Base-by-base conservation (phyloP, 2,329 filamentous ascomycete genomes). In the Colletotrichum tabaci region DNA sequence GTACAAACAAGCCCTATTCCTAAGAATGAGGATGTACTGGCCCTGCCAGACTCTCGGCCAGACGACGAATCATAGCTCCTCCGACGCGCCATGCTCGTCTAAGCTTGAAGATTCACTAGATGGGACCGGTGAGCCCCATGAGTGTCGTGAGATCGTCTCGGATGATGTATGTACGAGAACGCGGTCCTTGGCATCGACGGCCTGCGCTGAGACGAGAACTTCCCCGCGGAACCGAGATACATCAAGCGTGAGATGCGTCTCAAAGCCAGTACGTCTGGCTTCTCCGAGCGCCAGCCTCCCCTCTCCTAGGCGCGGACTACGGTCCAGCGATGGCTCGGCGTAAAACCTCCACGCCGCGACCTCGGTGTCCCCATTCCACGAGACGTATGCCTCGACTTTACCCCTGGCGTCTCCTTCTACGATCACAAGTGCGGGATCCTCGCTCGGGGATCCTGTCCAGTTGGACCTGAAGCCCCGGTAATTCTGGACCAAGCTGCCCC, bases 321-420 rank as follows among this genome's bases (percentile, higher is more conserved):
- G 75, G 21, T 78, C 80, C 2, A 79, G 75, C 4, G 82, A 15
- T 42, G 40, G 40, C 40, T 42, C 40, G 40, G 40, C 40, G 75
- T 84, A 87, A 74, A 89, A 88, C 35, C 83, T 81, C 89, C 88
- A 88, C 4, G 66, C 50, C 3, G 75, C 78, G 0, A 84, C 85
- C 75, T 85, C 82, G 0, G 85, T 88, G 58, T 86, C 85, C 5
- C 86, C 86, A 67, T 88, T 88, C 86, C 86, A 88, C 5, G 85
- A 88, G 2, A 89, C 87, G 77, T 87, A 90, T 56, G 75, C 67
- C 6, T 77, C 77, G 1, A 75, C 13, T 42, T 42, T 73, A 2
- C 68, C 67, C 0, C 72, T 73, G 10, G 77, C 74, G 16, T 75
- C 62, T 1, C 72, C 74, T 9, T 70, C 62, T 5, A 81, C 73